These are phyloP conservation scores for Nematodospora valgi DNA, from an alignment of 805 yeast species.

Conservation along the genomic window DNA sequence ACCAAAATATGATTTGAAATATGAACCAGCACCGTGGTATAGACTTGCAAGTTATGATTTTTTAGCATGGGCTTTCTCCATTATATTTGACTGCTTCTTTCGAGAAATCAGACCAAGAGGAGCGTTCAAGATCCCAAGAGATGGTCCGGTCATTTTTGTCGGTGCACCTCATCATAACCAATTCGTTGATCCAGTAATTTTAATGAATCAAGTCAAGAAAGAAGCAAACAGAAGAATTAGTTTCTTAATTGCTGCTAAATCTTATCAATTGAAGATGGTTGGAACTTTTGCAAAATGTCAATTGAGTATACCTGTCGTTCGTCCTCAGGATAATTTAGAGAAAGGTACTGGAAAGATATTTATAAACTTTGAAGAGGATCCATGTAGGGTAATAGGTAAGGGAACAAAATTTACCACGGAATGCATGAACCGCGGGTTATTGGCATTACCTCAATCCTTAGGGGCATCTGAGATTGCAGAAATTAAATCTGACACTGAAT, in stretches of 20 bases:
- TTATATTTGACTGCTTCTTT: conserved; percentile 63
- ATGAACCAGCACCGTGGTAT: conserved; percentile 20
- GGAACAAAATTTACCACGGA: conserved; percentile 66
- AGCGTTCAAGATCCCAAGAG: conserved; percentile 62
- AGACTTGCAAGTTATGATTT: conserved; percentile 31
- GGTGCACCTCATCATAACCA: conserved; percentile 98
- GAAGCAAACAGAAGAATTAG: conserved; percentile 68
- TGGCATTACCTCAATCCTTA: conserved; percentile 72
- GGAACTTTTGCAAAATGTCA: conserved; percentile 76
- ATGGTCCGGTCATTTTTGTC: conserved; percentile 87
- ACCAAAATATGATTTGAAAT: conserved; percentile 6
- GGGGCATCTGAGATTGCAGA: conserved; percentile 73
- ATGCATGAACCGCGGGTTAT: conserved; percentile 60
- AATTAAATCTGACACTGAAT: conserved; percentile 68
- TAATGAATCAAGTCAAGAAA: conserved; percentile 75
- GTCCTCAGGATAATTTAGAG: conserved; percentile 84
- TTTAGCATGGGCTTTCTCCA: conserved; percentile 33
- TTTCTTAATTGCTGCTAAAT: conserved; percentile 81
- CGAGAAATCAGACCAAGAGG: conserved; percentile 89
- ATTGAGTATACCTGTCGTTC: conserved; percentile 82
- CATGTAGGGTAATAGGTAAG: conserved; percentile 55
- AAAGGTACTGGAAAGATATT: conserved; percentile 65
- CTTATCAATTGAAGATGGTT: conserved; percentile 61
- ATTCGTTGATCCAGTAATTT: conserved; percentile 76
- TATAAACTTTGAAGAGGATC: conserved; percentile 50